Evolutionary conservation across 2,329 filamentous ascomycete genomes (phyloP).

Genomic region (Ophiostoma sp.): DNA sequence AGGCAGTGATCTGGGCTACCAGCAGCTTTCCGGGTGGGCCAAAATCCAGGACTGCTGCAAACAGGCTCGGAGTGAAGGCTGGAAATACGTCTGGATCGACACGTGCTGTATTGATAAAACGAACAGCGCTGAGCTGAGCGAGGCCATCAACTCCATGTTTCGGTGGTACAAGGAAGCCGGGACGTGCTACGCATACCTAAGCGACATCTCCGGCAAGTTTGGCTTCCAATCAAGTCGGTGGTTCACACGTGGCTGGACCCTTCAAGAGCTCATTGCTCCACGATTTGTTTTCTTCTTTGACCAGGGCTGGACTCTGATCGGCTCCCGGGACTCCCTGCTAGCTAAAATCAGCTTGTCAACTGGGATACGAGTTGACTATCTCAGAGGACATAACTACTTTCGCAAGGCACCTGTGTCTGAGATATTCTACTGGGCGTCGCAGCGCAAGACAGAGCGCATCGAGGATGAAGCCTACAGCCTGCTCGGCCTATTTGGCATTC

Average conservation of each 20-base stretch:
- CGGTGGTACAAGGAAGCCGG: slow-evolving; percentile 23
- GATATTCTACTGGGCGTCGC: slow-evolving; percentile 26
- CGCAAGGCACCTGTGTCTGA: slow-evolving; percentile 23
- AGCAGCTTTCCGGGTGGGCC: slow-evolving; percentile 9
- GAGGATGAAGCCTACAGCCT: slow-evolving; percentile 29
- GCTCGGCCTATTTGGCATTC: slow-evolving; percentile 26
- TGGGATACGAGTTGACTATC: slow-evolving; percentile 26
- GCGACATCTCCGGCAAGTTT: slow-evolving; percentile 5
- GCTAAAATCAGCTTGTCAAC: slow-evolving; percentile 25
- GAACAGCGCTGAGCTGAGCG: slow-evolving; percentile 23
- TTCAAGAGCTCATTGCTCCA: slow-evolving; percentile 60
- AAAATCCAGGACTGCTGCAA: background rate
- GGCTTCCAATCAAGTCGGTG: slow-evolving; percentile 25
- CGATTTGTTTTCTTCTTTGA: slow-evolving; percentile 32
- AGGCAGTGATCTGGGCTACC: slow-evolving; percentile 8
- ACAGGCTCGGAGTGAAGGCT: background rate
- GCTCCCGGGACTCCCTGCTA: slow-evolving; percentile 27
- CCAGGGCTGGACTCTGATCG: slow-evolving; percentile 29
- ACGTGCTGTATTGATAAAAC: slow-evolving; percentile 28
- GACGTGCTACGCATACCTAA: slow-evolving; percentile 23
- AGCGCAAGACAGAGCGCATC: slow-evolving; percentile 22
- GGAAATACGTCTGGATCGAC: slow-evolving; percentile 27
- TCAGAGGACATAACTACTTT: slow-evolving; percentile 18
- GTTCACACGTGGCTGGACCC: slow-evolving; percentile 49
- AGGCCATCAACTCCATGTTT: slow-evolving; percentile 28